These are phyloP conservation scores for Saccharomycopsis guyanensis DNA, from an alignment of 805 yeast genomes.

Conservation along the genomic window DNA sequence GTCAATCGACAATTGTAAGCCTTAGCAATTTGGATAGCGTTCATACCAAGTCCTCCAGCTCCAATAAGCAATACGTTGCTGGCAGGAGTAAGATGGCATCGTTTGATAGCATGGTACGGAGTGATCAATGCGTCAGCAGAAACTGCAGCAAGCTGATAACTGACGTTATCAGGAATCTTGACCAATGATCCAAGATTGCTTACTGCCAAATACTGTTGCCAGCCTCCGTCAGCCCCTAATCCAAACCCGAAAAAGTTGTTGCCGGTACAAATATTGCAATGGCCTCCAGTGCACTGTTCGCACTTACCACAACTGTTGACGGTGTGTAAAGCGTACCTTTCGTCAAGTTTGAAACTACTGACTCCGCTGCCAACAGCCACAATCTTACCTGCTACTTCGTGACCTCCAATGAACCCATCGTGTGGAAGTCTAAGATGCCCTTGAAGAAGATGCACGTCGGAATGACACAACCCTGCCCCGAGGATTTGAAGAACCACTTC, in stretches of 20 bases:
- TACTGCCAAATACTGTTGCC: constrained; percentile 25
- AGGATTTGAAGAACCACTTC: constrained; percentile 18
- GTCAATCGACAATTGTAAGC: constrained; percentile 22
- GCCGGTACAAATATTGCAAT: constrained; percentile 17
- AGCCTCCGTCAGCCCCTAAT: constrained; percentile 28
- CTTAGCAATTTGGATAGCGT: constrained; percentile 28
- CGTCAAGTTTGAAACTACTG: constrained; percentile 18
- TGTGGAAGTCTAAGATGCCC: not conserved
- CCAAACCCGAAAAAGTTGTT: constrained; percentile 22
- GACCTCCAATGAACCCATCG: constrained; percentile 27
- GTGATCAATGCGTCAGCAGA: constrained; percentile 30
- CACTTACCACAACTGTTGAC: constrained; percentile 25
- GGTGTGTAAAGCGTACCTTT: constrained; percentile 21
- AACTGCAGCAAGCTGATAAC: constrained; percentile 28
- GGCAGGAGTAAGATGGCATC: constrained; percentile 23
- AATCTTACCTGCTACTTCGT: constrained; percentile 27
- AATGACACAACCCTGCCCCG: constrained; percentile 30
- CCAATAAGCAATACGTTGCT: constrained; percentile 27
- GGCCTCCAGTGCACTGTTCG: not conserved
- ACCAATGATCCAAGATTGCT: constrained; percentile 14
- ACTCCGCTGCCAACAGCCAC: constrained; percentile 20
- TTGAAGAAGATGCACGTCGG: constrained; percentile 34
- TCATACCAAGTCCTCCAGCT: constrained; percentile 30
- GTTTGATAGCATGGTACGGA: constrained; percentile 30
- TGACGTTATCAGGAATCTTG: constrained; percentile 26